These are phyloP conservation scores for Aspergillus calidoustus DNA, from an alignment of 2,329 filamentous ascomycete species.

Conservation along the genomic window DNA sequence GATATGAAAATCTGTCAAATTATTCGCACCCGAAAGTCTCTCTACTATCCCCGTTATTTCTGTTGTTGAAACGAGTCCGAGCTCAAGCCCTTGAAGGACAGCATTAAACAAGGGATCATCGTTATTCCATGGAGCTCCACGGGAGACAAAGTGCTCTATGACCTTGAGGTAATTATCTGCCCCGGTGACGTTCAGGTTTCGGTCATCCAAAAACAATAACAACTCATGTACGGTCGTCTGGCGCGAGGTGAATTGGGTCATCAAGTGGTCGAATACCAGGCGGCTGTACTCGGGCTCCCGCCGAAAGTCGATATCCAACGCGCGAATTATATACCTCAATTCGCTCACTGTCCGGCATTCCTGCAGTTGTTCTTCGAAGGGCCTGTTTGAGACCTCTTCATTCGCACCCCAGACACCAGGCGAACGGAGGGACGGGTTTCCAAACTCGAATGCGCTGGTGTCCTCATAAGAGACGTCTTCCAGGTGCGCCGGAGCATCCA, in stretches of 20 bases:
- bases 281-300: slow-evolving; percentile 42
- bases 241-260: slow-evolving; percentile 23
- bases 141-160: slow-evolving; percentile 32
- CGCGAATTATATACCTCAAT: slow-evolving; percentile 33
- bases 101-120: slow-evolving; percentile 31
- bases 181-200: slow-evolving; percentile 40
- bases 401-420: not conserved
- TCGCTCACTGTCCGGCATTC: slow-evolving; percentile 32
- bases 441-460: slow-evolving; percentile 17
- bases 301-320: slow-evolving; percentile 38
- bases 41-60: slow-evolving; percentile 40
- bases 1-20: slow-evolving; percentile 23
- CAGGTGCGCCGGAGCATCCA: slow-evolving; percentile 23
- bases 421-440: not conserved
- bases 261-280: slow-evolving; percentile 39
- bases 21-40: slow-evolving; percentile 28
- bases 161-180: slow-evolving; percentile 41
- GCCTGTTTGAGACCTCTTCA: slow-evolving; percentile 12
- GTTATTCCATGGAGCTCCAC: slow-evolving; percentile 23
- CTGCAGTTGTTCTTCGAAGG: slow-evolving; percentile 28
- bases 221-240: slow-evolving; percentile 29
- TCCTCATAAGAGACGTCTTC: slow-evolving; percentile 29
- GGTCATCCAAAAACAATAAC: slow-evolving; percentile 41
- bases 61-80: slow-evolving; percentile 39
- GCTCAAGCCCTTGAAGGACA: slow-evolving; percentile 36